Percentiles rank a stretch among this genome's conserved stretches.
These are phyloP conservation scores for Simplicillium aogashimaense DNA, from an alignment of 2,329 filamentous ascomycete genomes.

Conservation along the genomic window DNA sequence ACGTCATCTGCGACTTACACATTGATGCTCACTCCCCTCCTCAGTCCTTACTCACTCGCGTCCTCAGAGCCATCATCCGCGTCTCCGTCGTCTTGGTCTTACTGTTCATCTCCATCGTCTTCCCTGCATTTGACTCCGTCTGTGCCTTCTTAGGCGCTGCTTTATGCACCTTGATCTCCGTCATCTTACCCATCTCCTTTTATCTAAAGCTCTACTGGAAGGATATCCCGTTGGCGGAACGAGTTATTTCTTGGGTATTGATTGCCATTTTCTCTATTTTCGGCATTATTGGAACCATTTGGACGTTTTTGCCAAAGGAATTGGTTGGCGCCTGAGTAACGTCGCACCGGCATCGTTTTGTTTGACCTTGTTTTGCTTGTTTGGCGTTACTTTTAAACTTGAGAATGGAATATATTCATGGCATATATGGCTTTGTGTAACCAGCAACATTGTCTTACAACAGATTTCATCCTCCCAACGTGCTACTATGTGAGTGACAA, in stretches of 20 bases:
- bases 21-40: conserved; percentile 13
- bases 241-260: conserved; percentile 55
- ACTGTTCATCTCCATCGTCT: conserved; percentile 58
- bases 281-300: conserved; percentile 70
- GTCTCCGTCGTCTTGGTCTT: conserved; percentile 61
- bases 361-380: no score
- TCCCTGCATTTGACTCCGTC: conserved; percentile 77
- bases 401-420: no score
- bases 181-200: conserved; percentile 80
- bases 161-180: conserved; percentile 87
- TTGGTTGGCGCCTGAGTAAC: conserved; percentile 46
- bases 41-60: conserved; percentile 26
- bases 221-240: conserved; percentile 56
- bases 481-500: no score
- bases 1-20: conserved; percentile 70
- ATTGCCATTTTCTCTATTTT: conserved; percentile 60
- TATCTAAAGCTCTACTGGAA: conserved; percentile 81
- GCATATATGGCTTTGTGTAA: no score
- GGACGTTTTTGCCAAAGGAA: conserved; percentile 77
- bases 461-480: no score
- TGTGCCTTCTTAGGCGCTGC: conserved; percentile 87
- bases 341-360: no score
- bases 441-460: no score
- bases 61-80: conserved; percentile 51
- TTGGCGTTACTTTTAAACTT: no score